Conservation (phyloP, 176 grass and related monocot species). For the Rhipidocladum racemiflorum region DNA sequence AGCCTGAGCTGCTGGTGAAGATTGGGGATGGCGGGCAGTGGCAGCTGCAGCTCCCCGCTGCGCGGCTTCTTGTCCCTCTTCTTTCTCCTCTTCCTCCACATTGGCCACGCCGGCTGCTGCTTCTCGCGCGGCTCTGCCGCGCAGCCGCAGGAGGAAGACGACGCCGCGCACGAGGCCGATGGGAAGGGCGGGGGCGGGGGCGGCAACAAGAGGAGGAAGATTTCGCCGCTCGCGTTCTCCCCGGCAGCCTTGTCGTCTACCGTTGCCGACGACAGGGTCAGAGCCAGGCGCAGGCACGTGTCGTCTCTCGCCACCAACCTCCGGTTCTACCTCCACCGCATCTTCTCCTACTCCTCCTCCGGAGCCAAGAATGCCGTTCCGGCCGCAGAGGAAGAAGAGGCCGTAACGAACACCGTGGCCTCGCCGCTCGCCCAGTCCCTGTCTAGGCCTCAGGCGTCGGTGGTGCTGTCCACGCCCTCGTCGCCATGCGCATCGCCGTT, state of each 20-base stretch:
- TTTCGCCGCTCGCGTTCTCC: constrained; percentile 51
- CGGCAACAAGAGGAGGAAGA: constrained; percentile 68
- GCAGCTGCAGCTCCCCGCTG: constrained; percentile 12
- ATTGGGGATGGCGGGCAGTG: constrained; percentile 27
- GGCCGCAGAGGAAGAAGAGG: constrained; percentile 1
- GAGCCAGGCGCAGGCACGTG: constrained; percentile 22
- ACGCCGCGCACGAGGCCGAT: neutral
- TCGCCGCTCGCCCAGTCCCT: constrained; percentile 25
- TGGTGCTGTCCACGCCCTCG: constrained; percentile 42
- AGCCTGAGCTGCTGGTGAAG: neutral
- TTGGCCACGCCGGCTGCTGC: constrained; percentile 56
- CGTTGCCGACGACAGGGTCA: neutral
- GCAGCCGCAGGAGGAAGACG: constrained; percentile 27
- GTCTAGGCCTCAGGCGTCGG: constrained; percentile 20
- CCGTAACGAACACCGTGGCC: neutral
- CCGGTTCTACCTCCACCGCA: constrained; percentile 42
- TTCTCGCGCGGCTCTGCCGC: constrained; percentile 24
- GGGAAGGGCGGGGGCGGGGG: neutral
- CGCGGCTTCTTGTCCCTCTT: constrained; percentile 60
- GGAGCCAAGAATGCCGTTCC: neutral
- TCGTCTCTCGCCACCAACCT: constrained; percentile 38
- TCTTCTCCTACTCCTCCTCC: constrained; percentile 42
- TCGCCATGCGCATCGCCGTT: constrained; percentile 38
- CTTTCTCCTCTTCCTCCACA: constrained; percentile 56
- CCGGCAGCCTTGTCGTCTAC: constrained; percentile 22